phyloP scores from a whole-genome alignment of 768 basidiomycete genomes.

The Macrocybe gigantea region DNA sequence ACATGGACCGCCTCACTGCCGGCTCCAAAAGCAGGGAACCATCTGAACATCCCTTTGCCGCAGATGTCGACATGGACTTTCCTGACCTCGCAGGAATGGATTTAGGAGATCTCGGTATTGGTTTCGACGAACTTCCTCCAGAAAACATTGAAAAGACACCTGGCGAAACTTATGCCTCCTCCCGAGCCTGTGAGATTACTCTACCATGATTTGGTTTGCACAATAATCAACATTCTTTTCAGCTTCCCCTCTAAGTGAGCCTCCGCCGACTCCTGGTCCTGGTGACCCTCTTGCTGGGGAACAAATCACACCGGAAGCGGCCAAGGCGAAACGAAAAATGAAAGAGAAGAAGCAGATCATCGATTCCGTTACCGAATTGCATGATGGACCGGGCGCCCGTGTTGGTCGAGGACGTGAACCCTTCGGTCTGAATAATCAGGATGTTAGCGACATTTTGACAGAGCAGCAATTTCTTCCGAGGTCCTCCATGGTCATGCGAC shows the following conservation, averaged over 20 bases:
- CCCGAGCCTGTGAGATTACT: conserved; percentile 59
- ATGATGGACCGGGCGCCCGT: conserved; percentile 51
- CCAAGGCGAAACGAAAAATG: conserved; percentile 42
- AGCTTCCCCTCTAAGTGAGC: conserved; percentile 76
- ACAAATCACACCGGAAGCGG: conserved; percentile 33
- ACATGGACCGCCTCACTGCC: conserved; percentile 60
- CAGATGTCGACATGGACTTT: conserved; percentile 42
- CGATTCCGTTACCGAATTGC: conserved; percentile 84
- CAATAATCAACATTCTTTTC: neutral
- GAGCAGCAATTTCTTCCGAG: conserved; percentile 83
- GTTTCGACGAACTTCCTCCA: conserved; percentile 52
- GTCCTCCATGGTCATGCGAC: conserved; percentile 78
- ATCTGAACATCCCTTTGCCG: conserved; percentile 62
- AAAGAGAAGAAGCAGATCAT: conserved; percentile 86
- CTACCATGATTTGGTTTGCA: neutral
- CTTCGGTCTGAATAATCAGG: conserved; percentile 45
- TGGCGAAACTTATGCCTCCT: conserved; percentile 51
- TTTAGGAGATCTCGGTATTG: conserved; percentile 54
- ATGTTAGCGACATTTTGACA: conserved; percentile 66
- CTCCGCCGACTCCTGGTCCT: conserved; percentile 74
- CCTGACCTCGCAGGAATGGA: conserved; percentile 60
- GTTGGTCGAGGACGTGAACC: conserved; percentile 50
- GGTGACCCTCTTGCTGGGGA: conserved; percentile 40
- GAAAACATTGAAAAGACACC: conserved; percentile 47
- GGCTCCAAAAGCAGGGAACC: conserved; percentile 52